A percentile compares a stretch with the other conserved stretches of the same genome.
These are phyloP conservation scores for Bipolaris gigantea DNA, from an alignment of 2,329 filamentous ascomycete species.

Conservation along the genomic window DNA sequence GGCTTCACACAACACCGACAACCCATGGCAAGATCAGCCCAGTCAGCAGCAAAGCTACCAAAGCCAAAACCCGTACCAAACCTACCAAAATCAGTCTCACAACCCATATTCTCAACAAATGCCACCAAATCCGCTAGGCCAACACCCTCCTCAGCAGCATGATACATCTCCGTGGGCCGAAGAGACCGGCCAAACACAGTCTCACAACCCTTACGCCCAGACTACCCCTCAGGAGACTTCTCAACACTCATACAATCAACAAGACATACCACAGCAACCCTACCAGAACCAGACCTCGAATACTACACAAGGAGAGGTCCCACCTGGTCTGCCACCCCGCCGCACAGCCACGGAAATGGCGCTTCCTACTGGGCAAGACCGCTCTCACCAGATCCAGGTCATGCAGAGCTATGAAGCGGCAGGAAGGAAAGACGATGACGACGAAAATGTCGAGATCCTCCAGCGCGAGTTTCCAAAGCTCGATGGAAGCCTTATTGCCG, in stretches of 20 bases:
- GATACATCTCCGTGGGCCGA: constrained; percentile 15
- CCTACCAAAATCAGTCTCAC: constrained; percentile 22
- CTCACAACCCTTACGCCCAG: constrained; percentile 9
- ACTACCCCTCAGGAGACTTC: constrained; percentile 10
- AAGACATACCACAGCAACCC: constrained; percentile 7
- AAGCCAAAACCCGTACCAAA: constrained; percentile 27
- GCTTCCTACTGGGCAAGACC: constrained; percentile 47
- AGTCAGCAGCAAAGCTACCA: constrained; percentile 22
- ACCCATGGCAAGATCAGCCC: constrained; percentile 30
- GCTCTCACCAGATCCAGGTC: constrained; percentile 48
- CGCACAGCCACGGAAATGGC: constrained; percentile 42
- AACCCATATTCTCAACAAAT: constrained; percentile 13
- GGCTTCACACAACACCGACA: constrained; percentile 24
- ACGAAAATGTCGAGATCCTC: constrained; percentile 47
- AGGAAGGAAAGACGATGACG: constrained; percentile 43
- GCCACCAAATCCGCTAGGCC: constrained; percentile 7
- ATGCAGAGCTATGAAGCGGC: constrained; percentile 46
- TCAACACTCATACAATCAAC: constrained; percentile 10
- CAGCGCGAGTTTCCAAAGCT: constrained; percentile 50
- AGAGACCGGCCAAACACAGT: constrained; percentile 11
- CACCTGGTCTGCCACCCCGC: constrained; percentile 33
- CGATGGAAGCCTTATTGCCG: constrained; percentile 50
- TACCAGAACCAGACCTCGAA: constrained; percentile 7
- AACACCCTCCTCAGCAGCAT: constrained; percentile 13
- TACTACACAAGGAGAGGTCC: constrained; percentile 14